These are phyloP conservation scores for Lactarius akahatsu DNA, from an alignment of 768 basidiomycete species.

Conservation along the genomic window DNA sequence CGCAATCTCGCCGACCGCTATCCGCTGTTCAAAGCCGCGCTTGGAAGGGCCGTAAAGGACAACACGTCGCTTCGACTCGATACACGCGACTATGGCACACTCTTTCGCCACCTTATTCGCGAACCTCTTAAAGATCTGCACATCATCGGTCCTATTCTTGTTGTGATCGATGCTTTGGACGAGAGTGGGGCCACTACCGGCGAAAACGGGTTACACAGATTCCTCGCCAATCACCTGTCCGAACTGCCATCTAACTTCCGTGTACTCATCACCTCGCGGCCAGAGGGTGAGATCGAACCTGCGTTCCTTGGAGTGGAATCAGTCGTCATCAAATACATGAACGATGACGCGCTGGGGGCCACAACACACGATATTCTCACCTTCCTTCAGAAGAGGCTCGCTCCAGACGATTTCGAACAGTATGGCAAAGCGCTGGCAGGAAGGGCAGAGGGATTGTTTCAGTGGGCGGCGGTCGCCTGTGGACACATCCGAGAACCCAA, in stretches of 20 bases:
- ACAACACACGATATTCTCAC: neutral
- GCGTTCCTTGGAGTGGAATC: neutral
- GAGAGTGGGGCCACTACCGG: neutral
- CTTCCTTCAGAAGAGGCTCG: neutral
- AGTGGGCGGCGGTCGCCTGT: neutral
- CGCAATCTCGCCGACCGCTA: neutral
- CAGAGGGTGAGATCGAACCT: neutral
- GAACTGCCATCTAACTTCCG: slow-evolving; percentile 7
- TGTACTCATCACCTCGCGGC: slow-evolving; percentile 6
- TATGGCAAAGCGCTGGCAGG: neutral
- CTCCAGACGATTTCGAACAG: too few relatives aligned
- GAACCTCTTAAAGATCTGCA: slow-evolving; percentile 2
- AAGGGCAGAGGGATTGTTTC: slow-evolving; percentile 3
- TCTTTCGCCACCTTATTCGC: neutral
- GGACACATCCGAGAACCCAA: neutral
- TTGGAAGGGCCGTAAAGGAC: neutral
- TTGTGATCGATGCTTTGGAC: slow-evolving; percentile 2
- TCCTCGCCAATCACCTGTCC: neutral
- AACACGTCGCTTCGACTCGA: neutral
- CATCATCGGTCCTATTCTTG: neutral
- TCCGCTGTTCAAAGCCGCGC: neutral
- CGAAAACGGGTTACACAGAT: neutral
- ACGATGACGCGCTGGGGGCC: neutral
- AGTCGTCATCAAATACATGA: neutral
- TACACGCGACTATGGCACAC: neutral